Conservation (phyloP, 257 asterid genomes). For the Gentiana dahurica region DNA sequence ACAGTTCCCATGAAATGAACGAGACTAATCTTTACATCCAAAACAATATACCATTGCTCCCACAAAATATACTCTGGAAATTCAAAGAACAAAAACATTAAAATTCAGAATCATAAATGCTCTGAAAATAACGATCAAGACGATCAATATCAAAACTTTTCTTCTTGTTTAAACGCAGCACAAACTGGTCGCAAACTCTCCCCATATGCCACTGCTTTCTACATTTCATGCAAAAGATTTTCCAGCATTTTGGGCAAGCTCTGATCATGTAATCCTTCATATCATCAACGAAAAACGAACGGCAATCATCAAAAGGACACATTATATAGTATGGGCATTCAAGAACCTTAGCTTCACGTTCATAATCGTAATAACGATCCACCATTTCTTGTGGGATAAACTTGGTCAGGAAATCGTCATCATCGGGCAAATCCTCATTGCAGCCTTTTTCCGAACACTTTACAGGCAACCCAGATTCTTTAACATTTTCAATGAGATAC, state of each 20-base stretch:
- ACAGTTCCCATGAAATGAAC: too few species aligned
- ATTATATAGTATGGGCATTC: background rate
- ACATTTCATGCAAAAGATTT: slow-evolving; percentile 5
- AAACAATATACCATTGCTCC: too few species aligned
- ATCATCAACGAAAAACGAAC: background rate
- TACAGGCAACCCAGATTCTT: background rate
- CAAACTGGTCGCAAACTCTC: background rate
- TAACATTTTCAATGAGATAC: background rate
- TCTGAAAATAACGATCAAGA: too few species aligned
- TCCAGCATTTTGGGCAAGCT: slow-evolving; percentile 11
- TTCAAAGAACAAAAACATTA: too few species aligned
- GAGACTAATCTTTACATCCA: too few species aligned
- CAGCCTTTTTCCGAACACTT: slow-evolving; percentile 12
- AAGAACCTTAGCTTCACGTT: background rate
- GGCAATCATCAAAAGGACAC: slow-evolving; percentile 4
- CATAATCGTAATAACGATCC: background rate
- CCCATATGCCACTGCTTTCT: slow-evolving; percentile 4
- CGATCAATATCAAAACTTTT: too few species aligned
- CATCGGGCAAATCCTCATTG: background rate
- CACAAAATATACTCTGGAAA: too few species aligned
- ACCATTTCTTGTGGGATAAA: background rate
- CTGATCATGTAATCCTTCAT: background rate
- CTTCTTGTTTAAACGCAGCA: too few species aligned
- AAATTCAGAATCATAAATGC: too few species aligned
- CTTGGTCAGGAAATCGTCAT: background rate